Conservation (phyloP, 148 eudicot genomes). For the Rhododendron vialii region DNA sequence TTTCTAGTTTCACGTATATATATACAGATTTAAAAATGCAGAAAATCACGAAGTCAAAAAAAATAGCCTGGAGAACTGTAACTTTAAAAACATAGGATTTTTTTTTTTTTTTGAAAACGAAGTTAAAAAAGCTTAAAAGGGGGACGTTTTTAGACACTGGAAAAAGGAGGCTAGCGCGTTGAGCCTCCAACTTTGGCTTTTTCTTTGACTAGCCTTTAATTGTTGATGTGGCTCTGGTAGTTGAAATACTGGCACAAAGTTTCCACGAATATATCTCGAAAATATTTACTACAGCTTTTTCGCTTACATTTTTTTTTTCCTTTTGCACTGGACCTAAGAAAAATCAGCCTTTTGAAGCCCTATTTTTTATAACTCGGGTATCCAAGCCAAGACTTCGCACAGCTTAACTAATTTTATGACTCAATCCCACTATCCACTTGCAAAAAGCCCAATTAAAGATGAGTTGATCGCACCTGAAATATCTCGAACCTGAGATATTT, state of each 20-base stretch:
- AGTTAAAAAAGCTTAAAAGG: neutral
- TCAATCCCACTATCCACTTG: no score
- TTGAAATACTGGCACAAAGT: conserved; percentile 41
- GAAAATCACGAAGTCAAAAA: neutral
- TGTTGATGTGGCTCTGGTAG: conserved; percentile 24
- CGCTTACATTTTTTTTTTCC: neutral
- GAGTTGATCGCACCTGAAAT: no score
- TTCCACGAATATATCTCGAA: conserved; percentile 18
- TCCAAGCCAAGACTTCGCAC: no score
- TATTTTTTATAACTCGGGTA: neutral
- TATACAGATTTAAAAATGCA: neutral
- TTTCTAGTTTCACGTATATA: neutral
- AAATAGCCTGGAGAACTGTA: neutral
- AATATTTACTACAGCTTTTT: conserved; percentile 13
- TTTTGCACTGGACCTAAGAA: neutral
- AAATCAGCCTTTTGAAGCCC: neutral
- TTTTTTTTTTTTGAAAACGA: neutral
- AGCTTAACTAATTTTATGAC: no score
- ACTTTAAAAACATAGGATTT: neutral
- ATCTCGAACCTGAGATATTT: no score
- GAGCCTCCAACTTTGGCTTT: conserved; percentile 28
- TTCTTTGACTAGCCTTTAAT: conserved; percentile 8
- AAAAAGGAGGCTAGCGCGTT: conserved; percentile 1
- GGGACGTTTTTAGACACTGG: neutral
- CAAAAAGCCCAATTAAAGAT: no score